phyloP scores from a whole-genome alignment of 257 asterid species.

The Echites panduratus region DNA sequence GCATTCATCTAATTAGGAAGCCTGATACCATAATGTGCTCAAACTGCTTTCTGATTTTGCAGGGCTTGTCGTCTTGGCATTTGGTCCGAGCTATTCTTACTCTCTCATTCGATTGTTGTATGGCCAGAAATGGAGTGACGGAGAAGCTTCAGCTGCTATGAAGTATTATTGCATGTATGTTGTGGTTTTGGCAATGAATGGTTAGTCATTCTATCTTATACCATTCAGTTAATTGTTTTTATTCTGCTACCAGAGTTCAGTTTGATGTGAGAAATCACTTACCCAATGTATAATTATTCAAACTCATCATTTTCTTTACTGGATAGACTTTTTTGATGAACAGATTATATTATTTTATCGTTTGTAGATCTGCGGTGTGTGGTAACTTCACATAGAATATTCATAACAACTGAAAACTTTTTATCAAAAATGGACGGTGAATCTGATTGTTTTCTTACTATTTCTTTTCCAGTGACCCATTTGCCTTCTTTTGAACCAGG shows the following conservation, averaged over 20 bases:
- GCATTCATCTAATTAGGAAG: neutral
- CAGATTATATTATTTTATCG: neutral
- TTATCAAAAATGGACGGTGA: neutral
- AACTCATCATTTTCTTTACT: neutral
- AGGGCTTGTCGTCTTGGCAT: slow-evolving; percentile 84
- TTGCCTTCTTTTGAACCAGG: slow-evolving; percentile 35
- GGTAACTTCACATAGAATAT: neutral
- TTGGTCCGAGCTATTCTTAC: slow-evolving; percentile 97
- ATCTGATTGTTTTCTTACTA: neutral
- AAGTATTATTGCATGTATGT: slow-evolving; percentile 79
- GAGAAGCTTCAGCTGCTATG: slow-evolving; percentile 90
- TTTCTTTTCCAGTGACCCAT: neutral
- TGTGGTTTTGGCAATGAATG: slow-evolving; percentile 85
- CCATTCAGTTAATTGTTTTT: neutral
- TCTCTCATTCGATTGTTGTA: slow-evolving; percentile 77
- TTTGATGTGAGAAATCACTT: neutral
- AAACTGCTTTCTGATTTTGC: slow-evolving; percentile 10
- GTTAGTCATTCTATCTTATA: slow-evolving; percentile 25
- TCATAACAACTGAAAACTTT: neutral
- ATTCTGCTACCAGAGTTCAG: neutral
- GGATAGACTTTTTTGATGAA: neutral
- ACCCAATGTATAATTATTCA: neutral
- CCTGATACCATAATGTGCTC: neutral
- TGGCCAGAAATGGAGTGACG: slow-evolving; percentile 97
- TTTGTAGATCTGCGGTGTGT: neutral